Base-by-base conservation (phyloP, 148 eudicot genomes). In the Oxyria digyna region DNA sequence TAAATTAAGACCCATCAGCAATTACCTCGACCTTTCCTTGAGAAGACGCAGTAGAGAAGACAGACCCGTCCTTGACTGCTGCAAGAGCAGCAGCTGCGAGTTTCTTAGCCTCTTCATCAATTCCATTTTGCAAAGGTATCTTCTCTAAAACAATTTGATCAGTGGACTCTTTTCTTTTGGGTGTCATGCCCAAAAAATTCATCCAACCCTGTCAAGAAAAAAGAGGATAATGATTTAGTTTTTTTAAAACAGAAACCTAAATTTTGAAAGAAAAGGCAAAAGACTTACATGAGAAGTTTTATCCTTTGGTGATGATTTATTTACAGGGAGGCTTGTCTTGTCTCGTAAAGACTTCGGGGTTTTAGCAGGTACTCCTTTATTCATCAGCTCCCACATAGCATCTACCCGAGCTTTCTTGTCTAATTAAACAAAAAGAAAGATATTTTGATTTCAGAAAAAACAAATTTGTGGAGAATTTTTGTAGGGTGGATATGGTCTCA, bases 341-440 rank as follows among this genome's bases (percentile, higher is more conserved):
- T 76, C 76, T 70, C 83, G 72, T 68, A 90, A 69, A 57, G 86
- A 87, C 65, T 90, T 80, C 33, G 78, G 78, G 43, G 88, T 82
- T 74, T 79, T 87, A 11, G 72, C 20, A 42, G 97, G 80, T 68
- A 88, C 83, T 67, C 99, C 99, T 85, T 94, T 94, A 64, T 85
- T 88, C 96, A 94, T 88, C 79, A 81, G 85, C 74, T 90, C 79
- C 97, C 99, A 94, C 23, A 88, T 82, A 74, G 89, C 96, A 79
- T 90, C 91, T 18, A 90, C 93, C 48, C 87, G 83, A 68, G 90
- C 88, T 78, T 88, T 85, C 77, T 82, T 78, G 67, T 94, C 97
- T 90, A 85, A 65, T 59, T 82, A 66, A 76, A 73, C n/a, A 18
- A 55, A 42, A 70, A 1, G 13, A 40, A 71, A 29, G 8, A 70